phyloP scores from a whole-genome alignment of 495 filamentous ascomycete genomes.

The Paragyromitra xinjiangensis region DNA sequence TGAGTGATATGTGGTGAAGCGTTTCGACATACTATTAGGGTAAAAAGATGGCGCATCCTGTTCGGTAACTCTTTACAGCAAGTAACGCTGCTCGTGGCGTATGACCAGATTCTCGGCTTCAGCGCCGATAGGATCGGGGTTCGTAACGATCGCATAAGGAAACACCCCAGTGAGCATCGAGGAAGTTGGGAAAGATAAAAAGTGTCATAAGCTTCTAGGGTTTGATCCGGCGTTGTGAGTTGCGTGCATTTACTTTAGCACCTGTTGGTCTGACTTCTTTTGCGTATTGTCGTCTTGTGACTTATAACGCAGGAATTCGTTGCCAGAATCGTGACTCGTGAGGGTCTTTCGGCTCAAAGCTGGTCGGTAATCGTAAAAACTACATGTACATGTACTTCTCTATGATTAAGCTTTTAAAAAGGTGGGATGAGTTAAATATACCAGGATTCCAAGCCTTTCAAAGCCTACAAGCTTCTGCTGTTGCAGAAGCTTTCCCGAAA shows the following conservation, averaged over 20 bases:
- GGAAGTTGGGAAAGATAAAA: background rate
- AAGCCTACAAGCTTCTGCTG: background rate
- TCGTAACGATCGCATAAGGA: background rate
- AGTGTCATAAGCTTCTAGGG: background rate
- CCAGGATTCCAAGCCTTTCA: background rate
- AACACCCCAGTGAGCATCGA: background rate
- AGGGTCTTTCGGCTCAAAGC: background rate
- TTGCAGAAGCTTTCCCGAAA: constrained; percentile 11
- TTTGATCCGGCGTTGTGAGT: background rate
- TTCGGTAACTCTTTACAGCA: background rate
- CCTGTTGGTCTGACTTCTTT: too few species aligned
- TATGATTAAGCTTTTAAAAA: background rate
- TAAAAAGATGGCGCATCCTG: background rate
- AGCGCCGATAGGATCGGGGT: constrained; percentile 5
- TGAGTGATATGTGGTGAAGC: constrained; percentile 37
- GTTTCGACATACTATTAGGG: constrained; percentile 5
- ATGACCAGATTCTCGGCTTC: constrained; percentile 29
- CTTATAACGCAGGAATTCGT: background rate
- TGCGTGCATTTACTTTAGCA: background rate
- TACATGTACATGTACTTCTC: background rate
- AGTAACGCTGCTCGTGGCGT: constrained; percentile 23
- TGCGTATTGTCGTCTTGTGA: background rate
- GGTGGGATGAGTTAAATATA: background rate
- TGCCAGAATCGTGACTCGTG: background rate
- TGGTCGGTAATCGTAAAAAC: background rate